Conservation (phyloP, 192 early-diverging fungal genomes). For the Diversispora epigaea region DNA sequence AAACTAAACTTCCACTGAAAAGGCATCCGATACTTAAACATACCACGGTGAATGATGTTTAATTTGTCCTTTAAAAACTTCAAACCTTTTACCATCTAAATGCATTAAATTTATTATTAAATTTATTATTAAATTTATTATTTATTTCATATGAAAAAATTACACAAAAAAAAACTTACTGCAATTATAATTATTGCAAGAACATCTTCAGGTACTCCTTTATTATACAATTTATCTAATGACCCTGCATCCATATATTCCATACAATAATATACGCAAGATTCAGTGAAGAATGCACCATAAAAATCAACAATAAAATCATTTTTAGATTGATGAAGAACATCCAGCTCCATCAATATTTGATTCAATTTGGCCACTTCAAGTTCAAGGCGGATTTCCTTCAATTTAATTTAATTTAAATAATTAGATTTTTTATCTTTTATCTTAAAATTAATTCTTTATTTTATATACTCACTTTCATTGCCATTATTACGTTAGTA, state of each 20-base stretch:
- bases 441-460: no score
- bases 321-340: slow-evolving; percentile 83
- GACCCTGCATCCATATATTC: slow-evolving; percentile 98
- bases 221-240: slow-evolving; percentile 79
- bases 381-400: slow-evolving; percentile 92
- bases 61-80: slow-evolving; percentile 85
- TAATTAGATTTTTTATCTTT: no score
- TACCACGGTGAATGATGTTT: slow-evolving; percentile 84
- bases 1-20: background rate
- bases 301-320: slow-evolving; percentile 97
- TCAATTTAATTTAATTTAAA: background rate
- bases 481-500: slow-evolving; percentile 85
- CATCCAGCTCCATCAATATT: slow-evolving; percentile 95
- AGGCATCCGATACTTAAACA: background rate
- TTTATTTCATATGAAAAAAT: background rate
- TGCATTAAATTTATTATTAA: slow-evolving; percentile 24
- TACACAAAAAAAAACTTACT: slow-evolving; percentile 42
- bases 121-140: background rate
- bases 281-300: slow-evolving; percentile 94
- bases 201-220: slow-evolving; percentile 79
- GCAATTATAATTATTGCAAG: slow-evolving; percentile 72
- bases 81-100: slow-evolving; percentile 77
- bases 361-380: slow-evolving; percentile 85
- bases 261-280: slow-evolving; percentile 97
- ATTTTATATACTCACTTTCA: slow-evolving; percentile 61